phyloP scores from a whole-genome alignment of 305 asterid genomes.

The Fraxinus angustifolia region DNA sequence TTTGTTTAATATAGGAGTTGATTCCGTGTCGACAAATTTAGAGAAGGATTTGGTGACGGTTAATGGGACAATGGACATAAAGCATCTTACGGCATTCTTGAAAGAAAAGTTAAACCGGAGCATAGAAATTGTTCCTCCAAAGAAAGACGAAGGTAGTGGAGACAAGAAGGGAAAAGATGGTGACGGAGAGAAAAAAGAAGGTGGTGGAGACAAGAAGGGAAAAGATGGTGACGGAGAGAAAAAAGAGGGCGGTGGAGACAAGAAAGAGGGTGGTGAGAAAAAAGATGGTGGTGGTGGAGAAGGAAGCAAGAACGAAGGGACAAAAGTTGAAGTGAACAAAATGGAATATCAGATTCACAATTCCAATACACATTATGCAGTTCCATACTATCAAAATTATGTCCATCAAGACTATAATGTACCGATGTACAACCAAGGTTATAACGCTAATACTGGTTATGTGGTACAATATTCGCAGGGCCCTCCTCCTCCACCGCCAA shows the following conservation, averaged over 20 bases:
- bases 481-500: constrained; percentile 38
- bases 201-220: not conserved
- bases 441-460: constrained; percentile 16
- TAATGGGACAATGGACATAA: constrained; percentile 54
- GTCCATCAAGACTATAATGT: not conserved
- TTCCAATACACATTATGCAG: constrained; percentile 31
- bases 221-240: too few relatives aligned
- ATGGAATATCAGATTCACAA: constrained; percentile 30
- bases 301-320: constrained; percentile 10
- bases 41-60: constrained; percentile 55
- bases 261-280: not conserved
- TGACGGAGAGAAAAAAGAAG: not conserved
- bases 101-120: constrained; percentile 46
- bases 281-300: not conserved
- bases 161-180: not conserved
- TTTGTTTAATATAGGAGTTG: constrained; percentile 42
- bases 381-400: not conserved
- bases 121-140: constrained; percentile 44
- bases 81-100: constrained; percentile 42
- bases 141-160: constrained; percentile 33
- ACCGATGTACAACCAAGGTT: constrained; percentile 33
- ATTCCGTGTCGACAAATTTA: constrained; percentile 35
- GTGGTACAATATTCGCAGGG: constrained; percentile 20
- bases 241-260: too few relatives aligned
- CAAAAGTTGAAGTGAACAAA: constrained; percentile 35